These are phyloP conservation scores for Lentinula sp. DNA, from an alignment of 768 basidiomycete species.

Conservation along the genomic window DNA sequence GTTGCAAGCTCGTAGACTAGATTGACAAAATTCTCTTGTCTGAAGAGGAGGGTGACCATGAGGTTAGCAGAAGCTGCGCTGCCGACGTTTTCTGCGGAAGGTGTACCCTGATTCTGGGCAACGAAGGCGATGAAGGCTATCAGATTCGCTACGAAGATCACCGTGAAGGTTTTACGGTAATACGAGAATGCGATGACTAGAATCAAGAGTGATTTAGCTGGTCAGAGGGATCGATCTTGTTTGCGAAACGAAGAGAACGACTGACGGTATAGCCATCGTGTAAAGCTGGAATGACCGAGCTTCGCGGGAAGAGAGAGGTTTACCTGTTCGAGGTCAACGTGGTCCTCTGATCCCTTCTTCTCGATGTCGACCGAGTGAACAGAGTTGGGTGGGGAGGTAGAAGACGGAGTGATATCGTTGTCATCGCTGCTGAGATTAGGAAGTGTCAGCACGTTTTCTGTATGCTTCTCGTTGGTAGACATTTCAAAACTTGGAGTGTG, in stretches of 20 bases:
- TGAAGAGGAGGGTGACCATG: constrained; percentile 33
- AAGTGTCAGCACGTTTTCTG: neutral
- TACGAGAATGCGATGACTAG: constrained; percentile 19
- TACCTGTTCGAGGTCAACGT: neutral
- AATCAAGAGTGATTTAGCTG: neutral
- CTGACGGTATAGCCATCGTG: constrained; percentile 13
- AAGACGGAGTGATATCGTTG: neutral
- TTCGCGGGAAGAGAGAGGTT: constrained; percentile 11
- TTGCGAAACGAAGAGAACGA: no score
- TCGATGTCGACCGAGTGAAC: neutral
- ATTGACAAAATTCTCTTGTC: constrained; percentile 50
- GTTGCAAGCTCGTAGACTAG: constrained; percentile 38
- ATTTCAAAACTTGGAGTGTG: no score
- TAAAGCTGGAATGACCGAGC: constrained; percentile 9
- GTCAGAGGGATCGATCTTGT: no score
- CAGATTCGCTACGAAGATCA: constrained; percentile 47
- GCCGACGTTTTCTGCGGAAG: constrained; percentile 30
- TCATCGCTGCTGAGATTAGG: neutral
- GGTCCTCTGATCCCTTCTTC: neutral
- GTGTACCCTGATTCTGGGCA: constrained; percentile 25
- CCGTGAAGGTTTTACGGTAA: constrained; percentile 48
- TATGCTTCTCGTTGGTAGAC: no score
- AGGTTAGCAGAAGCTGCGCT: constrained; percentile 36
- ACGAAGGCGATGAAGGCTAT: constrained; percentile 37
- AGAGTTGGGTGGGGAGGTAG: neutral